A percentile compares a stretch with the other conserved stretches of the same genome.
These are phyloP conservation scores for Fragilaria radians DNA, from an alignment of 108 stramenopile species.

Conservation along the genomic window DNA sequence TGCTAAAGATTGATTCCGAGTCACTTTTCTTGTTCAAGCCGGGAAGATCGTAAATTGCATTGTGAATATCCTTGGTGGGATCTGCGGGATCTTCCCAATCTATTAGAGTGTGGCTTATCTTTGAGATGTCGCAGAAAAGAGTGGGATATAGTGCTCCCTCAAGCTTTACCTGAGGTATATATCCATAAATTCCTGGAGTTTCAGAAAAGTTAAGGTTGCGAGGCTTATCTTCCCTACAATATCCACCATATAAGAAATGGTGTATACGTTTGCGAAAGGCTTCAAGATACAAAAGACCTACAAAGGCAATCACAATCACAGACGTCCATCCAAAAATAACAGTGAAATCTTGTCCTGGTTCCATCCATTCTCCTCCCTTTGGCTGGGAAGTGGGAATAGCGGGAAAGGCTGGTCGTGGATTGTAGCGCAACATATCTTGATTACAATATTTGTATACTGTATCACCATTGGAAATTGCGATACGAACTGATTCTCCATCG, in stretches of 20 bases:
- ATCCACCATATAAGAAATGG: neutral
- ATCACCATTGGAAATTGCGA: neutral
- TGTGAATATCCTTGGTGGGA: constrained; percentile 1
- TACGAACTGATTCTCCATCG: neutral
- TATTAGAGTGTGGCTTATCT: constrained; percentile 4
- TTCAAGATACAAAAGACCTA: neutral
- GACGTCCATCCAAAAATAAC: constrained; percentile 11
- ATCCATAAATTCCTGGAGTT: constrained; percentile 3
- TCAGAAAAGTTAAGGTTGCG: neutral
- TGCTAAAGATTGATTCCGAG: neutral
- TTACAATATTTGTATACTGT: constrained; percentile 10
- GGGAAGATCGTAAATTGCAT: constrained; percentile 4
- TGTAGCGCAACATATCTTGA: constrained; percentile 9
- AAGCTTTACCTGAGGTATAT: constrained; percentile 11
- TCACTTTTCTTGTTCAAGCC: neutral
- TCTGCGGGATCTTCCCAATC: constrained; percentile 12
- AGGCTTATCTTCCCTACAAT: neutral
- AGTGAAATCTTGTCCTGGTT: neutral
- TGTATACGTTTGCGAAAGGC: neutral
- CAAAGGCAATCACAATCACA: constrained; percentile 2
- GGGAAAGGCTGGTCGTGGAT: constrained; percentile 1
- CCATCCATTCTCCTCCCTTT: neutral
- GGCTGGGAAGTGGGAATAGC: constrained; percentile 9
- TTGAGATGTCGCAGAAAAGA: constrained; percentile 3
- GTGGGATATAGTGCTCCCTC: neutral